Base-by-base conservation (phyloP, 2,329 filamentous ascomycete genomes). In the Penicillium olsonii region DNA sequence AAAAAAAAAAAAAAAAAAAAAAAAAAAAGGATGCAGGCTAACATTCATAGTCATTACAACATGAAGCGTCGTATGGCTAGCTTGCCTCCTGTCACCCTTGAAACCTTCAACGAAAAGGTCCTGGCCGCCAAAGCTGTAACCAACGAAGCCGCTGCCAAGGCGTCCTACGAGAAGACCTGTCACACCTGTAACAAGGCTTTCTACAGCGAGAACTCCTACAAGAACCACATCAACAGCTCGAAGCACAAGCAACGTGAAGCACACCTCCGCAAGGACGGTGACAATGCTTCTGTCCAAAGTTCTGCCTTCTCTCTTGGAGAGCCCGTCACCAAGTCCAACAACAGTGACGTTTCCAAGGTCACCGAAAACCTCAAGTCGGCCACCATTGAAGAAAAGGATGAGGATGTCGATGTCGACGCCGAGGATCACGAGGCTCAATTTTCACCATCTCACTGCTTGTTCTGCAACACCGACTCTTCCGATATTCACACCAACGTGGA, bases 61-160 rank as follows among this genome's bases (percentile, higher is more conserved):
- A 83, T 97, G 64, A 96, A 97, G 77, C 89, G 94, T 61, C 87
- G 92, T 64, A 88, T 97, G 48, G 91, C 92, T 35, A 90, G 89
- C 5, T 79, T 97, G 5, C 91, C 92, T 24, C 92, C 94, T 3
- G 90, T 97, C 41, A 86, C 91, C 6, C 92, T 92, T 45, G 92
- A 97, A 68, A 81, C 90, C 50, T 99, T 97, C 71, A 90, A 90
- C 63, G 94, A 97, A 63, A 97, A 97, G 71, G 92, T 99, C 33
- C 78, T 96, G 14, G 90, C 91, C 62, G 92, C 92, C 56, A 90
- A 95, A 67, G 92, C 92, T 22, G 84, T 83, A 7, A 88, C 91
- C 14, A 88, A 82, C 35, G 90, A 90, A 27, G 90, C 92, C 55
- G 90, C 91, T 48, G 88, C 91, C 55, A 90, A 90, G 72, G 92